Conservation (phyloP, 257 asterid species). For the Salvia hispanica region DNA sequence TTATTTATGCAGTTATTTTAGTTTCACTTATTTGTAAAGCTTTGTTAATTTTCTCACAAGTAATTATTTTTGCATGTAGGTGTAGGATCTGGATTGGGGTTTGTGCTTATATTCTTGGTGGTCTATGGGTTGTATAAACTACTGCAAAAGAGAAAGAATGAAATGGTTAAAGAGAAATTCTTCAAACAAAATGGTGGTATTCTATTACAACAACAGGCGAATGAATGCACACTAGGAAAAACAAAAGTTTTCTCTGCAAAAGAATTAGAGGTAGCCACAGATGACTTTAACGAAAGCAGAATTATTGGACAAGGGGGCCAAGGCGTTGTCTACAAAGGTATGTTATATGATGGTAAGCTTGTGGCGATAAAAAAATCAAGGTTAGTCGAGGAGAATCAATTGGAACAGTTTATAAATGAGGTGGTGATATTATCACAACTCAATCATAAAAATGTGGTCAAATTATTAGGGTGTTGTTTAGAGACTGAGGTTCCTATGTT, state of each 20-base stretch:
- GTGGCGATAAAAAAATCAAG: conserved; percentile 30
- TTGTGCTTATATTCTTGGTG: background rate
- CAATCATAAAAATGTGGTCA: conserved; percentile 32
- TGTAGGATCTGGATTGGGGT: conserved; percentile 2
- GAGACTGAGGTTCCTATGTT: conserved; percentile 22
- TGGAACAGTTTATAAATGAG: conserved; percentile 33
- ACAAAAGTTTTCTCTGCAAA: background rate
- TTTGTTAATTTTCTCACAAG: background rate
- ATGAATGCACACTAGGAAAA: conserved; percentile 7
- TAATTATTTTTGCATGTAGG: background rate
- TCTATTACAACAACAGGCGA: background rate
- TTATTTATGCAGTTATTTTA: too few relatives aligned
- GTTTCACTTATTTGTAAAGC: too few relatives aligned
- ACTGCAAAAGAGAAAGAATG: background rate
- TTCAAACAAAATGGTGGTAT: conserved; percentile 12
- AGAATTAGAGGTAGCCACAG: conserved; percentile 21
- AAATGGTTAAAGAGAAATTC: background rate
- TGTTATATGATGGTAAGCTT: conserved; percentile 20
- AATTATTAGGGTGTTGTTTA: conserved; percentile 31
- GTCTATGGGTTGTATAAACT: background rate
- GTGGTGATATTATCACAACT: conserved; percentile 30
- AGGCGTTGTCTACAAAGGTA: conserved; percentile 33
- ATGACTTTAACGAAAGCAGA: conserved; percentile 16
- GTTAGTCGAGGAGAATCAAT: conserved; percentile 7
- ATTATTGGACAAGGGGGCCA: conserved; percentile 32